phyloP scores from a whole-genome alignment of 2,329 filamentous ascomycete genomes.

The Aureobasidium musti region DNA sequence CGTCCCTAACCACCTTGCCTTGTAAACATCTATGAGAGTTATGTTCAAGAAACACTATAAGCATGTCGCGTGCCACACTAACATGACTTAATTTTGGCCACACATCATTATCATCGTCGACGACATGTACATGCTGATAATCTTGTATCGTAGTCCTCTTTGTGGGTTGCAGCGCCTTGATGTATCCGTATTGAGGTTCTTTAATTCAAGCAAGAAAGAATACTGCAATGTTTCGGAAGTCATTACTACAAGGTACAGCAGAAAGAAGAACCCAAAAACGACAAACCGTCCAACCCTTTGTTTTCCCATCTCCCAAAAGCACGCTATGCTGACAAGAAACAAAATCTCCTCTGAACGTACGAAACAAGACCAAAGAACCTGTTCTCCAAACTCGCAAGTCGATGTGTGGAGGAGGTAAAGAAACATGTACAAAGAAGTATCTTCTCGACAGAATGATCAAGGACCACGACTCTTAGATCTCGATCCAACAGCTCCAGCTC shows the following conservation, averaged over 20 bases:
- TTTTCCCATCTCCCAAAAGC: neutral
- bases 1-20: neutral
- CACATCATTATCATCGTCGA: too few species aligned
- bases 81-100: too few species aligned
- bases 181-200: too few species aligned
- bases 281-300: neutral
- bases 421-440: conserved; percentile 13
- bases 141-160: too few species aligned
- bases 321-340: neutral
- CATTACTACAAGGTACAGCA: conserved; percentile 4
- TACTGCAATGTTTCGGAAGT: neutral
- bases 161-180: too few species aligned
- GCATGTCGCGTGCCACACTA: too few species aligned
- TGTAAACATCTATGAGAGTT: neutral
- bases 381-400: neutral
- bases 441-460: neutral
- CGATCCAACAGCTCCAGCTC: neutral
- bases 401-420: neutral
- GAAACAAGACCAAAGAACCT: neutral
- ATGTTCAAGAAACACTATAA: too few species aligned
- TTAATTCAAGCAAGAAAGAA: neutral
- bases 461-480: conserved; percentile 23
- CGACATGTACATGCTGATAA: too few species aligned
- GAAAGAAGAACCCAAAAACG: neutral
- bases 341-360: neutral